Percentiles rank a stretch among this genome's conserved stretches.
These are phyloP conservation scores for Trypanosoma melophagium DNA, from an alignment of 208 protist species.

Conservation along the genomic window DNA sequence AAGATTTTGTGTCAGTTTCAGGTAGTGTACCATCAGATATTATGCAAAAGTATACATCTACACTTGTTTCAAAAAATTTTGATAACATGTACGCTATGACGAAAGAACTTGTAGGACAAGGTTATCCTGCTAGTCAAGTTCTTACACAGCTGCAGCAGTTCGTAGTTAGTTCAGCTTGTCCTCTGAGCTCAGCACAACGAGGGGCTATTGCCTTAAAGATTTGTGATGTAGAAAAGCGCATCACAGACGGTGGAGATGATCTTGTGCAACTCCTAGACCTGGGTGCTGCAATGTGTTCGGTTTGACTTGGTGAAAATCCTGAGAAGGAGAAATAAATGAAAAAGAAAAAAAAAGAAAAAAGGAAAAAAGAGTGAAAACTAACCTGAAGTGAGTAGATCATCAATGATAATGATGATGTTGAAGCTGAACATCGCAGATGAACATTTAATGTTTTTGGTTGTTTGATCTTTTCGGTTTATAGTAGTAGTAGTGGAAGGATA, in stretches of 20 bases:
- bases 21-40: constrained; percentile 73
- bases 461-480: no score
- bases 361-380: neutral
- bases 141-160: constrained; percentile 78
- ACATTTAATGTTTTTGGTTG: no score
- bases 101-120: constrained; percentile 53
- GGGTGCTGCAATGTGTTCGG: constrained; percentile 35
- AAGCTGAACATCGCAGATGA: no score
- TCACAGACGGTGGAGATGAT: constrained; percentile 83
- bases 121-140: constrained; percentile 75
- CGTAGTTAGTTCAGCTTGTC: constrained; percentile 52
- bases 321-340: neutral
- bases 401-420: no score
- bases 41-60: constrained; percentile 52
- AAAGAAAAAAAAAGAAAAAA: neutral
- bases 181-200: constrained; percentile 62
- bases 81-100: constrained; percentile 59
- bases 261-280: constrained; percentile 87
- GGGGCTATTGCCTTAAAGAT: constrained; percentile 66
- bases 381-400: no score
- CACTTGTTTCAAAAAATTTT: constrained; percentile 58
- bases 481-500: no score
- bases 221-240: constrained; percentile 74
- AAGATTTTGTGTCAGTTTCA: constrained; percentile 87
- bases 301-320: constrained; percentile 15